Percentiles rank a stretch among this genome's conserved stretches.
phyloP scores from a whole-genome alignment of 177 flowering plant genomes.

The Vitis hybrid region DNA sequence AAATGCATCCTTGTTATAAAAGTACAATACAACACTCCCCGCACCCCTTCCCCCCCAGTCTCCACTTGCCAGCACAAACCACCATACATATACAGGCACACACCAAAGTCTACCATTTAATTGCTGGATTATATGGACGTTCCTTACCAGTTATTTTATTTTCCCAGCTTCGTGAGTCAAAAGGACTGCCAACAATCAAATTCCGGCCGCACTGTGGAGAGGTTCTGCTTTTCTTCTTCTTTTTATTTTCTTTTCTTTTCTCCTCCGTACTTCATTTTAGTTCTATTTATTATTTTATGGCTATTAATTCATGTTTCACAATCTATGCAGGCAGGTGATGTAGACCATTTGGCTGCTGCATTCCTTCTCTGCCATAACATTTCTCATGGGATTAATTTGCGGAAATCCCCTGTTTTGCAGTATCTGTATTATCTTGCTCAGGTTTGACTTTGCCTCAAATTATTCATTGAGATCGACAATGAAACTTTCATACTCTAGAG shows the following conservation, averaged over 20 bases:
- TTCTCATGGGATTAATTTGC: constrained; percentile 56
- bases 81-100: too few relatives aligned
- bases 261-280: too few relatives aligned
- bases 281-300: background rate
- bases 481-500: background rate
- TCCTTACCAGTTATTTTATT: background rate
- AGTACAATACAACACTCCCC: too few relatives aligned
- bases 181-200: constrained; percentile 58
- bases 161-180: constrained; percentile 65
- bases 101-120: too few relatives aligned
- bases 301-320: background rate
- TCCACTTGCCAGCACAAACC: too few relatives aligned
- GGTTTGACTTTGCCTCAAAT: constrained; percentile 26
- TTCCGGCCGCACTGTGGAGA: constrained; percentile 72
- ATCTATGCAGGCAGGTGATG: constrained; percentile 56
- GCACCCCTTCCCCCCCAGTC: too few relatives aligned
- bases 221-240: constrained; percentile 24
- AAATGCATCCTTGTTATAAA: too few relatives aligned
- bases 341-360: constrained; percentile 62
- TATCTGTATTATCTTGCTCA: constrained; percentile 68
- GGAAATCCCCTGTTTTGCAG: constrained; percentile 64
- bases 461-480: background rate
- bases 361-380: constrained; percentile 62
- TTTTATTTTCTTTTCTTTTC: background rate
- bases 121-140: background rate